Conservation (phyloP, 768 basidiomycete genomes). For the Termitomyces sp. region DNA sequence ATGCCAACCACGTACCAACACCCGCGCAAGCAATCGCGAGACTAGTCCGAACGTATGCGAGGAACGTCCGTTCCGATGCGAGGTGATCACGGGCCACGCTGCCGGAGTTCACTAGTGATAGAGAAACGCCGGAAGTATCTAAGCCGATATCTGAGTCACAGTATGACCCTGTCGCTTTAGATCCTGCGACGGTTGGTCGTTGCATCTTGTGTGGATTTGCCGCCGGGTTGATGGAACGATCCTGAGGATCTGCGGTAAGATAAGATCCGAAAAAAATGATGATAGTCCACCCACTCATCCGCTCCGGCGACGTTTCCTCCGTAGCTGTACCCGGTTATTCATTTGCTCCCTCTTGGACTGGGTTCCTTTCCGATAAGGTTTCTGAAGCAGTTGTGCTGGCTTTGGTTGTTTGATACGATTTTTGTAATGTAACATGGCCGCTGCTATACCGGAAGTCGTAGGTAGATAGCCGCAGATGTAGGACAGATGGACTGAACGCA, state of each 20-base stretch:
- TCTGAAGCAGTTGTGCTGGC: not conserved
- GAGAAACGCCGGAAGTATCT: not conserved
- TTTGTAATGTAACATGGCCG: not conserved
- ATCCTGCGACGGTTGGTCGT: not conserved
- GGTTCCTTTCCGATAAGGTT: constrained; percentile 1
- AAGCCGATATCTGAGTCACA: too few relatives aligned
- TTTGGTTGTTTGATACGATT: not conserved
- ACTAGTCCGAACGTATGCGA: constrained; percentile 48
- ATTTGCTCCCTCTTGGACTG: not conserved
- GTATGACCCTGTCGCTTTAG: not conserved
- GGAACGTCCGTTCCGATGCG: constrained; percentile 43
- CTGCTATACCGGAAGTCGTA: not conserved
- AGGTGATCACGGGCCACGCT: constrained; percentile 49
- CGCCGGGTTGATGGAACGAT: not conserved
- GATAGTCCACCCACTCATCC: not conserved
- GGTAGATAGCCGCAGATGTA: not conserved
- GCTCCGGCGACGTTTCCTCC: not conserved
- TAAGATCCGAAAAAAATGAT: not conserved
- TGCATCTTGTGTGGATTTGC: not conserved
- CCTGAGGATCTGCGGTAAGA: not conserved
- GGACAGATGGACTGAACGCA: not conserved
- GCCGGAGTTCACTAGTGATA: constrained; percentile 37
- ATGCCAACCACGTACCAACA: constrained; percentile 22
- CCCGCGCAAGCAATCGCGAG: constrained; percentile 39
- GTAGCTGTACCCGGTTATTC: not conserved